Evolutionary conservation across 495 filamentous ascomycete species (phyloP).

Genomic region (Annulohypoxylon nitens): DNA sequence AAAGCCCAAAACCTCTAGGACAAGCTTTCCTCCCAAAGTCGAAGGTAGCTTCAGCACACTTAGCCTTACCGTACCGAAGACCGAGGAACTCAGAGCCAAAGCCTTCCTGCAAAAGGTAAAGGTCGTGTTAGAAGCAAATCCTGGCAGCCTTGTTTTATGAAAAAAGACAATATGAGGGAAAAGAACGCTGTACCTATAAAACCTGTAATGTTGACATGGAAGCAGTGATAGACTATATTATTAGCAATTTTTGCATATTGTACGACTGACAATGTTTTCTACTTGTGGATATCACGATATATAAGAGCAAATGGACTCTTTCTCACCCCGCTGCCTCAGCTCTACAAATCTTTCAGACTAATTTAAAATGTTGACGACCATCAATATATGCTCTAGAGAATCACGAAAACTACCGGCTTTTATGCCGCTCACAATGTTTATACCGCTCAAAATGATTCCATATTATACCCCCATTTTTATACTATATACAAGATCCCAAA

Average conservation of each 20-base stretch:
- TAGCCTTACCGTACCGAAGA: slow-evolving; percentile 78
- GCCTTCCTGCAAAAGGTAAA: slow-evolving; percentile 88
- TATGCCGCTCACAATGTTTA: background rate
- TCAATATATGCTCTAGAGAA: background rate
- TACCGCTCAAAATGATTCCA: background rate
- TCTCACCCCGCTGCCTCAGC: background rate
- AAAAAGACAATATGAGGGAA: slow-evolving; percentile 11
- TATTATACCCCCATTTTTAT: background rate
- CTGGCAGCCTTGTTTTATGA: slow-evolving; percentile 79
- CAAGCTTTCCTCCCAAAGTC: slow-evolving; percentile 53
- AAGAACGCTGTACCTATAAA: slow-evolving; percentile 46
- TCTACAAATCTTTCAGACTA: background rate
- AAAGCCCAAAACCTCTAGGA: slow-evolving; percentile 47
- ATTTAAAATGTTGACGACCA: background rate
- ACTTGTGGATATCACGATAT: background rate
- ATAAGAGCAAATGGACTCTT: background rate
- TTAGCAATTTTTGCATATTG: slow-evolving; percentile 29
- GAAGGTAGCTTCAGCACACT: slow-evolving; percentile 78
- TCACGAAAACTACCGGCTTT: background rate
- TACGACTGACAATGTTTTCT: background rate
- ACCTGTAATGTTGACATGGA: slow-evolving; percentile 39
- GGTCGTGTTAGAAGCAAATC: slow-evolving; percentile 82
- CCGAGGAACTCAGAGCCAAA: slow-evolving; percentile 82
- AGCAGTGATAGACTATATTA: slow-evolving; percentile 43
- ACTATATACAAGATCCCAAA: background rate